Conservation (phyloP, 2,329 filamentous ascomycete genomes). For the Fusarium vanettenii region DNA sequence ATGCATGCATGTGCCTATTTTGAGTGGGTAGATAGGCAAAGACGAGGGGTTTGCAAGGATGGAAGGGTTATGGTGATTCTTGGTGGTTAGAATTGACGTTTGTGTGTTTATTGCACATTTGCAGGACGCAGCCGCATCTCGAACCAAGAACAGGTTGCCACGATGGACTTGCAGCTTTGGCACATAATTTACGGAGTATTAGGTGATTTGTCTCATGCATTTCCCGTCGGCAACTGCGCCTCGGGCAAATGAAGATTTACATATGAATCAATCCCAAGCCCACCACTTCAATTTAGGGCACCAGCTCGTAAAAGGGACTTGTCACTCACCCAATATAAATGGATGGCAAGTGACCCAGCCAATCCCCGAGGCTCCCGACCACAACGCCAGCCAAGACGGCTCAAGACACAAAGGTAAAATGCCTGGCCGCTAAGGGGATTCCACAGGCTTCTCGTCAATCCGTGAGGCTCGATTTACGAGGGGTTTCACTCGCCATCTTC, state of each 20-base stretch:
- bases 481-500: constrained; percentile 3
- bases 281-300: not conserved
- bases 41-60: not conserved
- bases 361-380: not conserved
- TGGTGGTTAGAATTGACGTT: not conserved
- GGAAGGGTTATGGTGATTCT: not conserved
- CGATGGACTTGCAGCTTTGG: not conserved
- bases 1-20: not conserved
- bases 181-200: not conserved
- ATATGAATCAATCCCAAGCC: not conserved
- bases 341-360: not conserved
- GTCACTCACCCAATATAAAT: not conserved
- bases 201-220: not conserved
- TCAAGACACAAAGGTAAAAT: not conserved
- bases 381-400: not conserved
- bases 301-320: not conserved
- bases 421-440: not conserved
- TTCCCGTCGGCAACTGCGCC: not conserved
- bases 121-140: not conserved
- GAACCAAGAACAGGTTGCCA: not conserved
- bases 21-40: not conserved
- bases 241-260: not conserved
- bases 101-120: not conserved
- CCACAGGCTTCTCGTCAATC: not conserved
- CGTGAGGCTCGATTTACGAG: not conserved